Percentiles rank a stretch among this genome's conserved stretches.
phyloP scores from a whole-genome alignment of 2,329 filamentous ascomycete genomes.

The Chalara sp. region DNA sequence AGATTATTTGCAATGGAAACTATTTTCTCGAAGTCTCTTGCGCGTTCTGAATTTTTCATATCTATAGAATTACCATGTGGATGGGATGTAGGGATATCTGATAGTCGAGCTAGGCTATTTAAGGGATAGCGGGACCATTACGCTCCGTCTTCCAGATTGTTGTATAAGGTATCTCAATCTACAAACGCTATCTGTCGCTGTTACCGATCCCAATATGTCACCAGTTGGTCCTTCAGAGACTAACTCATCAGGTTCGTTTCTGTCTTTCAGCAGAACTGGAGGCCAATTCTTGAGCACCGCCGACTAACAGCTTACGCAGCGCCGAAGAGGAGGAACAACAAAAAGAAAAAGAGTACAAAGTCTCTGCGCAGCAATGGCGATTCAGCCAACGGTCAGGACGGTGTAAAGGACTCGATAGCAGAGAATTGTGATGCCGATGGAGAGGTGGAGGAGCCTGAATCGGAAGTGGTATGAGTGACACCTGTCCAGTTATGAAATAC shows the following conservation, averaged over 20 bases:
- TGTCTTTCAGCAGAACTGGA: too few relatives aligned
- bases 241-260: constrained; percentile 24
- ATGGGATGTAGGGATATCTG: too few relatives aligned
- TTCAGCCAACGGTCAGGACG: constrained; percentile 19
- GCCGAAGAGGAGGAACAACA: constrained; percentile 49
- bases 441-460: constrained; percentile 33
- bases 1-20: too few relatives aligned
- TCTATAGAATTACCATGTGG: too few relatives aligned
- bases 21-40: too few relatives aligned
- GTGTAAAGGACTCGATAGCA: constrained; percentile 31
- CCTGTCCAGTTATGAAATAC: constrained; percentile 23
- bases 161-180: too few relatives aligned
- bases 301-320: constrained; percentile 18
- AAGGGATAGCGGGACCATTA: too few relatives aligned
- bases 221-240: constrained; percentile 22
- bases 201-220: constrained; percentile 20
- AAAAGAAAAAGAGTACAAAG: constrained; percentile 45
- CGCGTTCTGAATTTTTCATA: too few relatives aligned
- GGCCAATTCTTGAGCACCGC: too few relatives aligned
- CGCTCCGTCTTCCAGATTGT: too few relatives aligned
- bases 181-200: too few relatives aligned
- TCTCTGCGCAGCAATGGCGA: constrained; percentile 30
- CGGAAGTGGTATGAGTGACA: constrained; percentile 27
- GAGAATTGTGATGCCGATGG: constrained; percentile 34
- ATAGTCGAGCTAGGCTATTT: too few relatives aligned